Evolutionary conservation across 768 basidiomycete species (phyloP), one percentile per base, ranked within the genome.

Genomic region (Lactarius deliciosus): DNA sequence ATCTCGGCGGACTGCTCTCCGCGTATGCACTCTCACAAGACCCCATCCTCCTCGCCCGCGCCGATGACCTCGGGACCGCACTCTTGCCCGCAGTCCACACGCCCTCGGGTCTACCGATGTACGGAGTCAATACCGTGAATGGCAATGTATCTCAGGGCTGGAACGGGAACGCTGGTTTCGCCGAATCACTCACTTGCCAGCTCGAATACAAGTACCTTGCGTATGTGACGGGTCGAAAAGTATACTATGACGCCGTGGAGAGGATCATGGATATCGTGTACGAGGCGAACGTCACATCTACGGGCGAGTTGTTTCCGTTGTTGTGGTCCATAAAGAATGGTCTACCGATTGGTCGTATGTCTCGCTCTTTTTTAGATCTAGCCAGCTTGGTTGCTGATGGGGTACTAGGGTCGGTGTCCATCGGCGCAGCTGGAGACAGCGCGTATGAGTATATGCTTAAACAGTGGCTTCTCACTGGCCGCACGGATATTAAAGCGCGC

Each of bases 161-260:
- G 60, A 73, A 80, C 16, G 82, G 81, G 1, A 40, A 57, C 1
- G 56, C 54, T 15, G 11, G 75, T 90, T 20, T 75, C 68, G 70
- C 95, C 0, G 95, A 97, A 75, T 86, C 91, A 28, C 88, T 86
- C 8, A 93, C 85, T 60, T 80, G 91, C 65, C 93, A 96, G 73
- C 76, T 98, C 65, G 96, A 97, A 75, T 92, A 94, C 75, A 84
- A 88, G 68, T 96, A 96, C 71, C 83, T 98, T 5, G 89, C 91
- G 1, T 88, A 92, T 69, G 75, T 90, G 15, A 95, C 92, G 0
- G 91, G 90, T 1, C 86, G 90, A 61, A 79, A 81, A 45, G 79
- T 80, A 47, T 88, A 89, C 72, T 83, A 81, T 68, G 79, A 85
- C 36, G 64, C 87, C 83, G 86, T 80, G 1, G 79, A 83, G 45